Conservation (phyloP, 257 asterid species). For the Gentiana dahurica region DNA sequence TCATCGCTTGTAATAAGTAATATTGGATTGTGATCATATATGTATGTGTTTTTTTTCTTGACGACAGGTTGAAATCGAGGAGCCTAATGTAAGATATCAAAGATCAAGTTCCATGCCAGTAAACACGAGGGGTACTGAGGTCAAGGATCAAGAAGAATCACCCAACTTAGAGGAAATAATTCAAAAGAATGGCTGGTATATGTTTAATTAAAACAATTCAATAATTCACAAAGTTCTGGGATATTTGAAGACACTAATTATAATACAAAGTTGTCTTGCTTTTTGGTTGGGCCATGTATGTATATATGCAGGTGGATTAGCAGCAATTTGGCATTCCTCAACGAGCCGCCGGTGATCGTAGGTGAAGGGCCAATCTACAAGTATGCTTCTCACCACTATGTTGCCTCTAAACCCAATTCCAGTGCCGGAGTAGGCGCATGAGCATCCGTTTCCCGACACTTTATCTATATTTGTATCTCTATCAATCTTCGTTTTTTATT, state of each 20-base stretch:
- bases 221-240: too few relatives aligned
- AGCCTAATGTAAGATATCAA: constrained; percentile 8
- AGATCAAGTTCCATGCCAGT: constrained; percentile 4
- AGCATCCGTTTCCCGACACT: neutral
- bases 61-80: constrained; percentile 29
- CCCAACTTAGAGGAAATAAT: constrained; percentile 28
- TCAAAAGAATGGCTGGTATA: constrained; percentile 65
- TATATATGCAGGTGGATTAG: constrained; percentile 59
- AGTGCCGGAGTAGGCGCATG: constrained; percentile 26
- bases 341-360: constrained; percentile 61
- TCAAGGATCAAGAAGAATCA: constrained; percentile 6
- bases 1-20: too few relatives aligned
- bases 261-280: too few relatives aligned
- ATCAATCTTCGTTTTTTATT: too few relatives aligned
- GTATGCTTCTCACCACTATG: constrained; percentile 60
- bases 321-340: constrained; percentile 69
- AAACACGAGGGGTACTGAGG: neutral
- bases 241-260: too few relatives aligned
- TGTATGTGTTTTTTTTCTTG: neutral
- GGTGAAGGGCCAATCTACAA: constrained; percentile 28
- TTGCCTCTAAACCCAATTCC: constrained; percentile 15
- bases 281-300: too few relatives aligned
- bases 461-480: too few relatives aligned
- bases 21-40: neutral
- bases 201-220: neutral